phyloP scores from a whole-genome alignment of 2,329 filamentous ascomycete genomes.

The Sarocladium brachiariae region DNA sequence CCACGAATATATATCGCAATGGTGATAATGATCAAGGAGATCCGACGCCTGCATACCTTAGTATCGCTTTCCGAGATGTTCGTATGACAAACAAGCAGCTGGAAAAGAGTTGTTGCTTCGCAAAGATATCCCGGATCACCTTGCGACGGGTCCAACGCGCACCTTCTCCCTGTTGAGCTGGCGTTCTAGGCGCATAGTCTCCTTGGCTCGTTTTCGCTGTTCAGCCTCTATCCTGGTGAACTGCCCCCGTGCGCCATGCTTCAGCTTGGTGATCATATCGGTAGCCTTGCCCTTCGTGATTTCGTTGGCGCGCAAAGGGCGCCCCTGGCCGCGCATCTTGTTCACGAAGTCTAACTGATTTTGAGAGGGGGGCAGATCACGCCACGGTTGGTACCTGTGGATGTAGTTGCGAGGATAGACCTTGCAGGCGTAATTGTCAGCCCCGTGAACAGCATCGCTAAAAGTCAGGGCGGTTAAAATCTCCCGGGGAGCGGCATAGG shows the following conservation, averaged over 20 bases:
- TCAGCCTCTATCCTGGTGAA: conserved; percentile 47
- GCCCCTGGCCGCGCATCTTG: conserved; percentile 47
- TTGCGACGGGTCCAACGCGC: conserved; percentile 44
- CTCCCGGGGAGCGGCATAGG: conserved; percentile 61
- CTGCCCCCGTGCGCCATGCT: conserved; percentile 67
- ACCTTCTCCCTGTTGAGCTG: conserved; percentile 44
- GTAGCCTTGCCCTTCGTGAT: conserved; percentile 74
- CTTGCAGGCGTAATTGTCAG: conserved; percentile 70
- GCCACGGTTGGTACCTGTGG: conserved; percentile 60
- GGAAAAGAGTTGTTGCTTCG: too few relatives aligned
- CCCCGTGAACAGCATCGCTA: conserved; percentile 70
- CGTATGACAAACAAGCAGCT: too few relatives aligned
- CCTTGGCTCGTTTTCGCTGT: conserved; percentile 41
- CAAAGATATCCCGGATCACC: too few relatives aligned
- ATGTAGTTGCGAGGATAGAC: conserved; percentile 65
- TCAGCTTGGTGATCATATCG: conserved; percentile 91
- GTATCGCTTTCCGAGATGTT: too few relatives aligned
- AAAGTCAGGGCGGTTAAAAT: conserved; percentile 63
- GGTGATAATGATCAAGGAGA: too few relatives aligned
- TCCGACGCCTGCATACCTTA: too few relatives aligned
- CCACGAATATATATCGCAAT: too few relatives aligned
- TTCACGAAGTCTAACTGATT: conserved; percentile 66
- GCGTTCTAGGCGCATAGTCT: conserved; percentile 28
- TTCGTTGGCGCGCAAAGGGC: conserved; percentile 45
- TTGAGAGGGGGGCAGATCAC: conserved; percentile 55